A percentile compares a stretch with the other conserved stretches of the same genome.
Conservation (phyloP, 106 monocot species). For the Apostasia ramifera region DNA sequence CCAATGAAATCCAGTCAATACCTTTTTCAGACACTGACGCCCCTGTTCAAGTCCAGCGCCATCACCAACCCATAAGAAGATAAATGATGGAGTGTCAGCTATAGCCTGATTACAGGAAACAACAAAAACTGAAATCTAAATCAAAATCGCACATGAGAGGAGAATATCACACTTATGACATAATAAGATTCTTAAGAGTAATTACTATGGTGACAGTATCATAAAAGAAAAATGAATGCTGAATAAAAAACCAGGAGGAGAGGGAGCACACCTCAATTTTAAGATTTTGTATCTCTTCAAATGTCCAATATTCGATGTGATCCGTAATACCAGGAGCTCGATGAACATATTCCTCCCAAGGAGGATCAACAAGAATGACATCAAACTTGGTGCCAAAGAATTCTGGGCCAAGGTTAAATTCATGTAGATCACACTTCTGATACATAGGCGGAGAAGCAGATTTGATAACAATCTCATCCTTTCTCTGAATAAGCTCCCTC, state of each 20-base stretch:
- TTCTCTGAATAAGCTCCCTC: conserved; percentile 97
- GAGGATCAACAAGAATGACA: conserved; percentile 99
- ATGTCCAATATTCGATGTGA: conserved; percentile 85
- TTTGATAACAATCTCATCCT: conserved; percentile 93
- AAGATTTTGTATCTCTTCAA: conserved; percentile 91
- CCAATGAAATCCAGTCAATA: conserved; percentile 10
- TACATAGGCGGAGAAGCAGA: conserved; percentile 84
- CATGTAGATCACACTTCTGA: conserved; percentile 76
- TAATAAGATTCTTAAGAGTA: no score
- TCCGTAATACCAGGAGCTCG: conserved; percentile 94
- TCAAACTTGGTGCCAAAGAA: conserved; percentile 98
- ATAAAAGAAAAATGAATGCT: background rate
- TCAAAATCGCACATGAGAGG: background rate
- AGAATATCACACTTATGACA: background rate
- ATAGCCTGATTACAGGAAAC: conserved; percentile 58
- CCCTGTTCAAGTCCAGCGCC: conserved; percentile 94
- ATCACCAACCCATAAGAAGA: conserved; percentile 99
- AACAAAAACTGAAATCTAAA: background rate
- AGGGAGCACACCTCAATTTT: conserved; percentile 43
- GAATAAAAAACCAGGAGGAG: background rate
- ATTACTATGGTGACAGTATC: background rate
- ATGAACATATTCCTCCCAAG: conserved; percentile 99
- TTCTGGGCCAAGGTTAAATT: conserved; percentile 63
- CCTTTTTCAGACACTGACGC: conserved; percentile 94
- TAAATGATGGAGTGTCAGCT: conserved; percentile 97